phyloP scores from a whole-genome alignment of 805 yeast species.

The Lipomyces spencermartinsiae region DNA sequence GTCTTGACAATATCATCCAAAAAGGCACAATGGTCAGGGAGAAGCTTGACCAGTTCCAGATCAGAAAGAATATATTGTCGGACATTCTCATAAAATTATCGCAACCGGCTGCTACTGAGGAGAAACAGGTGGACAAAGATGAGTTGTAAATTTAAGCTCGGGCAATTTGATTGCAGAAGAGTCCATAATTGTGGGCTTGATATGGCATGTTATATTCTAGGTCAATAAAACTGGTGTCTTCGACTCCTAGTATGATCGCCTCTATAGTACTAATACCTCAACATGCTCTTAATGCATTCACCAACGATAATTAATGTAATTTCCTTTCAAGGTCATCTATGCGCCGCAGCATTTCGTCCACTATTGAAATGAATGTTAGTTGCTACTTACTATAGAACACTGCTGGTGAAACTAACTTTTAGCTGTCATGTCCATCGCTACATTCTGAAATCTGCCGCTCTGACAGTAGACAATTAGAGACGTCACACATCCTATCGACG shows the following conservation, averaged over 20 bases:
- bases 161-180: not conserved
- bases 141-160: slow-evolving; percentile 20
- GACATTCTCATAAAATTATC: slow-evolving; percentile 40
- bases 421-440: slow-evolving; percentile 22
- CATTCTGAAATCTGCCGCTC: slow-evolving; percentile 11
- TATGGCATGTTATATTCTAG: not conserved
- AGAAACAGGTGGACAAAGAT: slow-evolving; percentile 19
- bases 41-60: slow-evolving; percentile 59
- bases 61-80: slow-evolving; percentile 58
- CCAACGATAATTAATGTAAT: not conserved
- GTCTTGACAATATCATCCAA: slow-evolving; percentile 54
- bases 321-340: slow-evolving; percentile 29
- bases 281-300: not conserved
- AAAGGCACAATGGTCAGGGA: slow-evolving; percentile 48
- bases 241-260: not conserved
- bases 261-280: not conserved
- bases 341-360: slow-evolving; percentile 27
- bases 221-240: not conserved
- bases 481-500: not conserved
- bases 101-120: not conserved
- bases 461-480: not conserved
- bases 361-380: slow-evolving; percentile 7
- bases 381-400: not conserved
- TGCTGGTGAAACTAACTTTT: slow-evolving; percentile 21
- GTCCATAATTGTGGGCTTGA: not conserved